phyloP scores from a whole-genome alignment of 768 basidiomycete species.

The Leccinum longicurvipes region DNA sequence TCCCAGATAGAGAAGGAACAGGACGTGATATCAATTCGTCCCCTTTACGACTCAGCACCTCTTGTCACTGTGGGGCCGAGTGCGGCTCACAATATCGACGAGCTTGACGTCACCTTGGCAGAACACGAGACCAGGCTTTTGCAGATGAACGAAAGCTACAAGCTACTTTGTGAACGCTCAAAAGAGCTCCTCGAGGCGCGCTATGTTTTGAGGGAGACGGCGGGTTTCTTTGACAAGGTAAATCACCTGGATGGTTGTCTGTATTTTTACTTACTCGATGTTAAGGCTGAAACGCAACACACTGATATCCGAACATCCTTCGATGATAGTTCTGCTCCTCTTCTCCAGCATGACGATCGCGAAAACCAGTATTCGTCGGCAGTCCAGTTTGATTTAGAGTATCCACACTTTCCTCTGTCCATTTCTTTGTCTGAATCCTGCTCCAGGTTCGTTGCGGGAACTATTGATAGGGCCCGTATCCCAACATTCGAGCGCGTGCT shows the following conservation, averaged over 20 bases:
- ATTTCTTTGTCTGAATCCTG: background rate
- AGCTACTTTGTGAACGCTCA: slow-evolving; percentile 79
- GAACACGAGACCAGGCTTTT: slow-evolving; percentile 82
- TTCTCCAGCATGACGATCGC: slow-evolving; percentile 88
- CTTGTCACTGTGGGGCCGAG: slow-evolving; percentile 89
- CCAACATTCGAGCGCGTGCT: slow-evolving; percentile 95
- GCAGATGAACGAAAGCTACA: slow-evolving; percentile 94
- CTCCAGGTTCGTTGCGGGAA: slow-evolving; percentile 90
- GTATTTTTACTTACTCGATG: slow-evolving; percentile 7
- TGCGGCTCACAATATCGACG: slow-evolving; percentile 90
- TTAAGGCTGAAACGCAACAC: slow-evolving; percentile 74
- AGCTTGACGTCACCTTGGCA: slow-evolving; percentile 80
- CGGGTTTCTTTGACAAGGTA: slow-evolving; percentile 91
- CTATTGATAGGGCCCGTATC: slow-evolving; percentile 88
- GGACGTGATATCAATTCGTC: slow-evolving; percentile 77
- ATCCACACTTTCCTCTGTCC: slow-evolving; percentile 22
- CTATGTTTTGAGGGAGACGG: slow-evolving; percentile 93
- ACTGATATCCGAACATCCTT: slow-evolving; percentile 83
- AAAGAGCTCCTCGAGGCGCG: slow-evolving; percentile 89
- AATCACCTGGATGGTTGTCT: slow-evolving; percentile 17
- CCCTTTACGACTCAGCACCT: slow-evolving; percentile 82
- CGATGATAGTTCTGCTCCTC: slow-evolving; percentile 86
- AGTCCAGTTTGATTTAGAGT: slow-evolving; percentile 88
- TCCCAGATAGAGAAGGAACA: slow-evolving; percentile 84
- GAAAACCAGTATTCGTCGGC: slow-evolving; percentile 57